Evolutionary conservation across 108 stramenopile species (phyloP), one percentile per base, ranked within the genome.

Genomic region (Skeletonema menzelii): DNA sequence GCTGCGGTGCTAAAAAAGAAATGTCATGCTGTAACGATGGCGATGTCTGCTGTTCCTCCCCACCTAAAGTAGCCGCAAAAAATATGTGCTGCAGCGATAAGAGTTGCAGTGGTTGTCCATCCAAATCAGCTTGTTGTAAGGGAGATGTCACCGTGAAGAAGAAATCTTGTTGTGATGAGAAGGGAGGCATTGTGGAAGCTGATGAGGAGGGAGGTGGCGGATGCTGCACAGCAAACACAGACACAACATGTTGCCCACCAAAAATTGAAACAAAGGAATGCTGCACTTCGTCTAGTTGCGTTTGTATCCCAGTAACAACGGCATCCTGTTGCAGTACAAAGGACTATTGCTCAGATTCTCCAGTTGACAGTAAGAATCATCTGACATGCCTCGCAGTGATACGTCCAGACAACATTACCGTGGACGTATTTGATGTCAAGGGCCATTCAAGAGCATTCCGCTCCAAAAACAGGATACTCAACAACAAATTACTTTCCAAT

Each of bases 371-470:
- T 17, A 17, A 8, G 1, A 10, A 53, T 8, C 49, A 53, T 22
- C 59, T 70, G 4, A 68, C 35, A 30, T 79, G 77, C 40, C 46
- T 79, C 0, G 77, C 77, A 6, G 65, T 79, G 2, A 61, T 79
- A 14, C 77, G 56, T 20, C 65, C 59, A 0, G 72, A 67, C 15
- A 32, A 73, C 14, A 26, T 65, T 14, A 27, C 65, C 35, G 72
- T 73, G 0, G 73, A 72, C 8, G 72, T 79, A 20, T 79, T 73
- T 35, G 77, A 79, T 27, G 42, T 37, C 12, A 68, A 67, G n/a
- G 77, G 77, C 26, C 37, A 34, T 12, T 59, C 77, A 2, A 35
- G 27, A 34, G 34, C 72, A 7, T 79, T 79, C 31, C 73, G 66
- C 2, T 49, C 59, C 46, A 62, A 26, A 5, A 63, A 69, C 32